Evolutionary conservation across 2,329 filamentous ascomycete species (phyloP), one percentile per base, ranked within the genome.

Genomic region (Chrysoporthe deuterocubensis): DNA sequence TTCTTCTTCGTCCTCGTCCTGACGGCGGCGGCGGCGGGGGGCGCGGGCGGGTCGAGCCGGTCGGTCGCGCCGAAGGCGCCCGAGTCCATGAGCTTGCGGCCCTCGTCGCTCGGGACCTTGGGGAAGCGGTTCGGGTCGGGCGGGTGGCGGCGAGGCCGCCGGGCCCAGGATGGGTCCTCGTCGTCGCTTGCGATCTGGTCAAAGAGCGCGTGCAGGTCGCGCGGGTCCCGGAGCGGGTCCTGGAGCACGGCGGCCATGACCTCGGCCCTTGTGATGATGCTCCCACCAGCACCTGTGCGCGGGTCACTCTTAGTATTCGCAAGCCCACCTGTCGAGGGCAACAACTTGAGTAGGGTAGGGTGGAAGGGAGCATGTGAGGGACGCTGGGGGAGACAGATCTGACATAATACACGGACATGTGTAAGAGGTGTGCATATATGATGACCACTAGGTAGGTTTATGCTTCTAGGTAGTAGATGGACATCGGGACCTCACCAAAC

Each of bases 71-170:
- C 95, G 79, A 97, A 98, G 2, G 82, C 83, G 1, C 95, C 95
- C 42, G 90, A 91, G 50, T 88, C 84, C 94, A 98, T 97, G 70
- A 98, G 81, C 72, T 90, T 87, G 61, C 79, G 83, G 8, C 96
- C 95, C 70, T 88, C 85, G 13, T 92, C 88, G 74, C 90, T 97
- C 0, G 95, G 95, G 0, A 97, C 89, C 73, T 92, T 92, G n/a
- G 94, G 93, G 69, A 94, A 94, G 57, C 87, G 81, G 70, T 89
- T 78, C 1, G 84, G 84, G 67, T 89, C 85, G n/a, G 78, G 74
- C 1, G 71, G 71, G 13, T 75, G 75, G 26, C 79, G 76, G 64
- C 85, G 82, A 59, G 84, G 79, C 44, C 82, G 77, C 52, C 83
- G 79, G 34, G 56, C 42, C 67, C 69, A 69, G 46, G 52, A 62